Evolutionary conservation across 768 basidiomycete species (phyloP).

Genomic region (Mycena kentingensis): DNA sequence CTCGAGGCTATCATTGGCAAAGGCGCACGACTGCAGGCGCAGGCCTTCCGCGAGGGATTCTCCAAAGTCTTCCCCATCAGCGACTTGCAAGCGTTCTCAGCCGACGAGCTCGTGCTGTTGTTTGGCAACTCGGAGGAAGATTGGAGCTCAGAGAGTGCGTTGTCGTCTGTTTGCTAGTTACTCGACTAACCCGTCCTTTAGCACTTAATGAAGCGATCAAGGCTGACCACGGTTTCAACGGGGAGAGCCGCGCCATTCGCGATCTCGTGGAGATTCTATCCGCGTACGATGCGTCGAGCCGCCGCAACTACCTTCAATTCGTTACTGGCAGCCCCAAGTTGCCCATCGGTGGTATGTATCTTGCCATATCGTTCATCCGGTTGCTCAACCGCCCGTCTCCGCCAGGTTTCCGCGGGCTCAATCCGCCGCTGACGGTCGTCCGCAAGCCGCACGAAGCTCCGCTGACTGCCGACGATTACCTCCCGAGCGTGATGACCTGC

Average conservation of each 20-base stretch:
- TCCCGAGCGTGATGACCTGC: constrained; percentile 99
- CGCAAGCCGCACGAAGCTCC: constrained; percentile 95
- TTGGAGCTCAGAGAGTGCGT: constrained; percentile 89
- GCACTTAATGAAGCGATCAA: constrained; percentile 89
- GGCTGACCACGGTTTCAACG: constrained; percentile 97
- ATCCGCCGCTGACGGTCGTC: constrained; percentile 93
- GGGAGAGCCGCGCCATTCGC: constrained; percentile 88
- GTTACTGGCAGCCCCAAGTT: constrained; percentile 97
- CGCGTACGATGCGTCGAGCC: constrained; percentile 67
- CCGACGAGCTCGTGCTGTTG: constrained; percentile 93
- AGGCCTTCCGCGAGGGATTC: constrained; percentile 93
- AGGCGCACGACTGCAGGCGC: constrained; percentile 76
- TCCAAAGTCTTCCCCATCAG: constrained; percentile 94
- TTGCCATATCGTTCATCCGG: not conserved
- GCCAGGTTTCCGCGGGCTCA: constrained; percentile 90
- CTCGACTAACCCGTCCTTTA: constrained; percentile 33
- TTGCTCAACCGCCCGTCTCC: not conserved
- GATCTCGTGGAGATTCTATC: constrained; percentile 87
- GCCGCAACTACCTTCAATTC: constrained; percentile 92
- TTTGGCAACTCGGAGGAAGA: constrained; percentile 98
- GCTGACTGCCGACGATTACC: constrained; percentile 87
- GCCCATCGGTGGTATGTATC: constrained; percentile 83
- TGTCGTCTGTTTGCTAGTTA: not conserved
- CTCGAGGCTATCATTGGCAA: constrained; percentile 85
- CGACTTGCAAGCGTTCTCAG: constrained; percentile 89